These are phyloP conservation scores for Hypoxylon sp. DNA, from an alignment of 2,329 filamentous ascomycete genomes.

Conservation along the genomic window DNA sequence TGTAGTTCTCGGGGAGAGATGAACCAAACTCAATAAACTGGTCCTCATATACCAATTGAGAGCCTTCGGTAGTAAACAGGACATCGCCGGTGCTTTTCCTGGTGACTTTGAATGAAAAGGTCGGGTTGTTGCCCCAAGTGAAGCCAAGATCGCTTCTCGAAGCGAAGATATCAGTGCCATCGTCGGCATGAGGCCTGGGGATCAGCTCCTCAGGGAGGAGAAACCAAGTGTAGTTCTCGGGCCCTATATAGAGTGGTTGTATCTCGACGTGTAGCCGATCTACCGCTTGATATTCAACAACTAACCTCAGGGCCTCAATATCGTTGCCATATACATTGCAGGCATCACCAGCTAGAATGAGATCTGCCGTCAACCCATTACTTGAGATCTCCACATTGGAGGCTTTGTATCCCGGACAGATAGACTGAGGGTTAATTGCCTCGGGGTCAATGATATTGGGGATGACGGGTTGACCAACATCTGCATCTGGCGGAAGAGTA, in stretches of 20 bases:
- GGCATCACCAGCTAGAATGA: slow-evolving; percentile 76
- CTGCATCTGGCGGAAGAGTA: slow-evolving; percentile 51
- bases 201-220: slow-evolving; percentile 75
- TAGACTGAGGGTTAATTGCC: slow-evolving; percentile 72
- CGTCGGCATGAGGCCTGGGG: slow-evolving; percentile 64
- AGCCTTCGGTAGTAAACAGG: slow-evolving; percentile 76
- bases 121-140: slow-evolving; percentile 67
- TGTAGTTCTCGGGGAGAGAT: slow-evolving; percentile 77
- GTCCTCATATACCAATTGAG: slow-evolving; percentile 78
- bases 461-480: slow-evolving; percentile 64
- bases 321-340: slow-evolving; percentile 87
- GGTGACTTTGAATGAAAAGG: slow-evolving; percentile 77
- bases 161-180: slow-evolving; percentile 59
- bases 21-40: slow-evolving; percentile 83
- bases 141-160: slow-evolving; percentile 69
- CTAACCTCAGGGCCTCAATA: slow-evolving; percentile 74
- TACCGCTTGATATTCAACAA: slow-evolving; percentile 76
- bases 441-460: slow-evolving; percentile 76
- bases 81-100: slow-evolving; percentile 73
- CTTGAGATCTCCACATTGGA: slow-evolving; percentile 68
- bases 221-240: slow-evolving; percentile 76
- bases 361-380: slow-evolving; percentile 75
- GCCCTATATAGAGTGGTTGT: slow-evolving; percentile 72
- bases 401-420: slow-evolving; percentile 79
- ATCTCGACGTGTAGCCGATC: slow-evolving; percentile 81